Evolutionary conservation across 768 basidiomycete genomes (phyloP), one percentile per base, ranked within the genome.

Genomic region (Hemileccinum rubropunctum): DNA sequence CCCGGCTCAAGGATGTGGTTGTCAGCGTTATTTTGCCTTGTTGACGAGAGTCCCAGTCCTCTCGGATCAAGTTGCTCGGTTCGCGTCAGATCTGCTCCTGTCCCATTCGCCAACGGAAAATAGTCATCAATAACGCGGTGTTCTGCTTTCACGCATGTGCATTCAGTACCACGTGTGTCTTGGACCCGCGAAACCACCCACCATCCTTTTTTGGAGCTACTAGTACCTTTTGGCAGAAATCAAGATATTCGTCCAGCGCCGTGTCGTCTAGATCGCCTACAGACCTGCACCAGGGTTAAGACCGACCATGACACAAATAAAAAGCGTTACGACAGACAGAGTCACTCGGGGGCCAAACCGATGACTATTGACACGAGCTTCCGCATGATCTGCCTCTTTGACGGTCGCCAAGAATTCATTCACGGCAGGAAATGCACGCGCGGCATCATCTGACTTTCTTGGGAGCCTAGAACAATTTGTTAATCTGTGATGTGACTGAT

Each of bases 241-340:
- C 67, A 35, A 91, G 66, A 61, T 88, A 91, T 26, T 74, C 73
- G 56, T 90, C 88, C 45, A 88, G 63, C 60, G 73, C 72, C 27
- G 62, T 64, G 20, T 74, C 76, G 48, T 72, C 71, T 51, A 84
- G 66, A 55, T 84, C 77, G 11, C 76, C 76, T 45, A 77, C 74
- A 18, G 75, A 67, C 68, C 88, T 90, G 30, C 50, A 49, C 34
- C 39, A 36, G 47, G 33, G 48, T 59, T 40, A 48, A 43, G 28
- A 12, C 14, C 27, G 28, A 12, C 14, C 27, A 47, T 27, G 15
- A 43, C 27, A 53, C 43, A 27, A 37, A 49, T 15, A 49, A 51
- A 44, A 27, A 33, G 55, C 48, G 48, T 51, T 36, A 46, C 36
- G 28, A 71, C 78, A 65, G 54, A 86, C 84, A 81, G 66, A 40